Conservation (phyloP, 2,329 filamentous ascomycete species). For the Fusarium euwallaceae region DNA sequence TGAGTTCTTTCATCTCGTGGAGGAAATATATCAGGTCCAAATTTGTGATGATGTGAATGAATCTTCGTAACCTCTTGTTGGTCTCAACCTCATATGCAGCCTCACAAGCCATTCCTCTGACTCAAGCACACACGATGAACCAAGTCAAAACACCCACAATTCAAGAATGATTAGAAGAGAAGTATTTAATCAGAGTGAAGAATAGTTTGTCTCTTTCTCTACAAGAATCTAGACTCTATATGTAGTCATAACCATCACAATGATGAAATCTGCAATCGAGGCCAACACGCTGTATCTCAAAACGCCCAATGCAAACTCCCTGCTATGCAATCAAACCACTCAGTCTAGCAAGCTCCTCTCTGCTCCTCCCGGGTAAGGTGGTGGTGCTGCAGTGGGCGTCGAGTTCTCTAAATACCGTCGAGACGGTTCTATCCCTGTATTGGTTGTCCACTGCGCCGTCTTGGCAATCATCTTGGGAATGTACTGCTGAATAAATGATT, state of each 20-base stretch:
- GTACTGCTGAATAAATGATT: constrained; percentile 83
- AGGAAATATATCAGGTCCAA: fast-evolving
- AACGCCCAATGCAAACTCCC: constrained; percentile 25
- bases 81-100: neutral
- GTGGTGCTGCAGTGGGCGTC: constrained; percentile 20
- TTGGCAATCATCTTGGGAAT: constrained; percentile 77
- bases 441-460: constrained; percentile 55
- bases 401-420: constrained; percentile 12
- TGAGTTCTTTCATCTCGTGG: fast-evolving
- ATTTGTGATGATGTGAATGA: neutral
- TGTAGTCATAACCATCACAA: constrained; percentile 9
- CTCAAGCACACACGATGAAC: fast-evolving
- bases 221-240: constrained; percentile 32
- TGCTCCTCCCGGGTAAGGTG: constrained; percentile 18
- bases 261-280: constrained; percentile 10
- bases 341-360: constrained; percentile 43
- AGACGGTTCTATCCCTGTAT: constrained; percentile 15
- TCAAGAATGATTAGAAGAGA: neutral
- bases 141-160: neutral
- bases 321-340: constrained; percentile 27
- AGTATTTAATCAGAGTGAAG: neutral
- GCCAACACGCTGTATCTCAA: constrained; percentile 12
- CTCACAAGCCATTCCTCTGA: neutral
- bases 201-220: neutral
- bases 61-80: neutral